These are phyloP conservation scores for Pezicula neosporulosa DNA, from an alignment of 2,329 filamentous ascomycete genomes.

Conservation along the genomic window DNA sequence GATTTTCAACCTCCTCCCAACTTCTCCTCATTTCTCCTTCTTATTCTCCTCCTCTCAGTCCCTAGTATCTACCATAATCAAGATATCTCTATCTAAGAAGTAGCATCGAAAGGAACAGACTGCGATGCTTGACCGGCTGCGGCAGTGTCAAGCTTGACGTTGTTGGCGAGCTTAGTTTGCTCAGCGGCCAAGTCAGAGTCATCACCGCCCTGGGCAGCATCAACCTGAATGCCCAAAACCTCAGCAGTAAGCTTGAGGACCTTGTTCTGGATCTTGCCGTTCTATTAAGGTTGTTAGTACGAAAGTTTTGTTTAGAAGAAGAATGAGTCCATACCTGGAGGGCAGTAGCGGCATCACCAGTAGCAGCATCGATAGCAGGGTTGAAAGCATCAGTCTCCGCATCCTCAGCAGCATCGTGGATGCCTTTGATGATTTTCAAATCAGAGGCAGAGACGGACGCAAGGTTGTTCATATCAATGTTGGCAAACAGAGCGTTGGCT, in stretches of 20 bases:
- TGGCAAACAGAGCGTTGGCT: slow-evolving; percentile 35
- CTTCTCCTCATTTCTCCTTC: neutral
- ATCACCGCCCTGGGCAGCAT: slow-evolving; percentile 47
- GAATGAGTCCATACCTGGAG: slow-evolving; percentile 34
- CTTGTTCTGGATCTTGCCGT: slow-evolving; percentile 59
- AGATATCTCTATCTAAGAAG: slow-evolving; percentile 1
- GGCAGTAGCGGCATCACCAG: slow-evolving; percentile 41
- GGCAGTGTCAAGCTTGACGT: slow-evolving; percentile 44
- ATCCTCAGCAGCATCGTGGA: slow-evolving; percentile 49
- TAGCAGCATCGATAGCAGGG: slow-evolving; percentile 45
- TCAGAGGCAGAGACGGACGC: slow-evolving; percentile 42
- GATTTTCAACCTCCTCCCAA: neutral
- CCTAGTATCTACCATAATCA: neutral
- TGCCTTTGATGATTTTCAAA: slow-evolving; percentile 44
- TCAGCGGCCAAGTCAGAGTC: slow-evolving; percentile 41
- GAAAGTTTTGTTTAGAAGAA: neutral
- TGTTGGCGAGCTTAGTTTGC: slow-evolving; percentile 49
- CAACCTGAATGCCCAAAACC: slow-evolving; percentile 44
- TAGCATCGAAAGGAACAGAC: slow-evolving; percentile 32
- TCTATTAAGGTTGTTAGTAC: slow-evolving; percentile 22
- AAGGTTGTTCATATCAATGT: slow-evolving; percentile 39
- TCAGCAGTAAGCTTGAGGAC: slow-evolving; percentile 53
- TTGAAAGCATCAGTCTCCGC: slow-evolving; percentile 53
- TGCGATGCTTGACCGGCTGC: slow-evolving; percentile 44
- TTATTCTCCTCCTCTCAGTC: neutral